Evolutionary conservation across 768 basidiomycete species (phyloP).

Genomic region (Tulasnella sp.): DNA sequence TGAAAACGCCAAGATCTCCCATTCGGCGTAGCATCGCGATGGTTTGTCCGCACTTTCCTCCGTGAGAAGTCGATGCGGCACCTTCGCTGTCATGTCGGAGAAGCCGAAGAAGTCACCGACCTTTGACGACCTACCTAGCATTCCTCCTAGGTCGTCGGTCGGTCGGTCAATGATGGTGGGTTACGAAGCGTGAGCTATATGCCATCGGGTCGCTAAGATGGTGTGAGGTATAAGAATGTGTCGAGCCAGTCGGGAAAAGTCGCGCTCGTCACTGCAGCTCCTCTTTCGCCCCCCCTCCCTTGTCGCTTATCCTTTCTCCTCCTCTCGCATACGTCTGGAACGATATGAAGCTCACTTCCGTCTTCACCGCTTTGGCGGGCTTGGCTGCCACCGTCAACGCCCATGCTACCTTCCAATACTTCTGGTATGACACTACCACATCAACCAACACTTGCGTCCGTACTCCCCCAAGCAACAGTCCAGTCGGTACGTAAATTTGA

Average conservation of each 20-base stretch:
- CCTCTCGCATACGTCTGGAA: not conserved
- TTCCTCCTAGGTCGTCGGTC: not conserved
- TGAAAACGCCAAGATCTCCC: not conserved
- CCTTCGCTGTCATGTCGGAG: not conserved
- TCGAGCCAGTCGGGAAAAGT: not conserved
- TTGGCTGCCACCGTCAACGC: constrained; percentile 25
- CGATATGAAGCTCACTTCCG: not conserved
- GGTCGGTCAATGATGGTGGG: not conserved
- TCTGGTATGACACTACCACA: constrained; percentile 39
- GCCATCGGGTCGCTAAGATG: not conserved
- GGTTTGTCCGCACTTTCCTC: not conserved
- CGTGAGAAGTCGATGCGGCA: not conserved
- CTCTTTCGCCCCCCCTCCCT: not conserved
- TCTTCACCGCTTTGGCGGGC: not conserved
- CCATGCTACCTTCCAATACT: constrained; percentile 43
- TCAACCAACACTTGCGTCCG: constrained; percentile 38
- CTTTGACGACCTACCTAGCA: not conserved
- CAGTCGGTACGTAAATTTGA: constrained; percentile 23
- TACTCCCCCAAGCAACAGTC: constrained; percentile 35
- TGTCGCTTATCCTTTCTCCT: not conserved
- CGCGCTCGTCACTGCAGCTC: not conserved
- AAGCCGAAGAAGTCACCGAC: not conserved
- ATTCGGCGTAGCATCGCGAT: not conserved
- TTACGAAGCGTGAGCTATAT: not conserved
- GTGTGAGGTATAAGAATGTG: not conserved